phyloP scores from a whole-genome alignment of 768 basidiomycete species.

The Amanita thiersii region DNA sequence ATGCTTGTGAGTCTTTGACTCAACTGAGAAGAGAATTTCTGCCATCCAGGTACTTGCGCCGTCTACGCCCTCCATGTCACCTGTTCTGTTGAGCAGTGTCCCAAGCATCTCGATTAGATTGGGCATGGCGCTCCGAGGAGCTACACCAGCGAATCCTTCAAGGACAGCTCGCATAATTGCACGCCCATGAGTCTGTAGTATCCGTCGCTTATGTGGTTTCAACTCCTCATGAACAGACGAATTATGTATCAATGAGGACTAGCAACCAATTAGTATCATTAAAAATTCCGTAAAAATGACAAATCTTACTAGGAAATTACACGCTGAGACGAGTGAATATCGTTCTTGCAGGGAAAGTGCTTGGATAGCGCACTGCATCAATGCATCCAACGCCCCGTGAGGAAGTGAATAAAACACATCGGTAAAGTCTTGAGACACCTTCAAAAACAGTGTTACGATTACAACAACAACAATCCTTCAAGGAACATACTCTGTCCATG shows the following conservation, averaged over 20 bases:
- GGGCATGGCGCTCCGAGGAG: slow-evolving; percentile 74
- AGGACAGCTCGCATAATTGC: slow-evolving; percentile 67
- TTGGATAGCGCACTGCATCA: slow-evolving; percentile 62
- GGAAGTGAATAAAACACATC: slow-evolving; percentile 55
- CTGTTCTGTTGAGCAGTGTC: slow-evolving; percentile 47
- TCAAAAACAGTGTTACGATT: slow-evolving; percentile 20
- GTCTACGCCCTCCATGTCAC: slow-evolving; percentile 21
- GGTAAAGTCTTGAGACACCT: slow-evolving; percentile 54
- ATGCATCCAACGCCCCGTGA: slow-evolving; percentile 50
- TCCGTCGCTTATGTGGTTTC: slow-evolving; percentile 32
- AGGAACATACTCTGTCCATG: slow-evolving; percentile 56
- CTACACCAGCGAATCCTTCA: slow-evolving; percentile 74
- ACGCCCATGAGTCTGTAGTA: slow-evolving; percentile 48
- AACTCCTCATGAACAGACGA: slow-evolving; percentile 59
- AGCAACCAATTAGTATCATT: neutral
- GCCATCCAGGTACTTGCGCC: slow-evolving; percentile 58
- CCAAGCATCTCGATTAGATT: slow-evolving; percentile 82
- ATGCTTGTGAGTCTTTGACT: neutral
- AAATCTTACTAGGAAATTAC: slow-evolving; percentile 68
- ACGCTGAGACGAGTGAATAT: slow-evolving; percentile 77
- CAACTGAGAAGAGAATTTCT: slow-evolving; percentile 60
- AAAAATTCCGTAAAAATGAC: neutral
- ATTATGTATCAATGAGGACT: slow-evolving; percentile 63
- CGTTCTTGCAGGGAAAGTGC: slow-evolving; percentile 72
- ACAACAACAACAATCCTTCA: neutral